phyloP scores from a whole-genome alignment of 2,329 filamentous ascomycete species.

The Talaromyces sp. region DNA sequence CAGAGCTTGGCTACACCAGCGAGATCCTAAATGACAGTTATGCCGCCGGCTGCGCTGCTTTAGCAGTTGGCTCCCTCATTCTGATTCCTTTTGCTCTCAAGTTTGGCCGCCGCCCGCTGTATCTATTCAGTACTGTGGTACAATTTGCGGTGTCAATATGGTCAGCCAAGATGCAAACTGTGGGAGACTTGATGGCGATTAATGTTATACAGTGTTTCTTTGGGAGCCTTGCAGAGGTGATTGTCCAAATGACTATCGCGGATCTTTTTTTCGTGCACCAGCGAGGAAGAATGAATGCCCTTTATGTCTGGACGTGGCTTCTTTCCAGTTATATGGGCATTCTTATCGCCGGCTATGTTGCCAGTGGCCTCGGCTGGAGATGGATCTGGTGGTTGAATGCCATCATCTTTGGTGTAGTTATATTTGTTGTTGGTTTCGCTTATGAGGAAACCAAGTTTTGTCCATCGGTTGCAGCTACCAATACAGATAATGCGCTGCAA shows the following conservation, averaged over 20 bases:
- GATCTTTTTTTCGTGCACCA: conserved; percentile 52
- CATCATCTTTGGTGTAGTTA: conserved; percentile 38
- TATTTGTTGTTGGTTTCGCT: conserved; percentile 43
- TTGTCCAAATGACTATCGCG: conserved; percentile 49
- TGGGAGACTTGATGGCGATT: conserved; percentile 43
- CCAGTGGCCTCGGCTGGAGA: conserved; percentile 46
- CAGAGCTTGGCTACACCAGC: conserved; percentile 44
- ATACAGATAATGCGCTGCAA: neutral
- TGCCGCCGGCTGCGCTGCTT: conserved; percentile 43
- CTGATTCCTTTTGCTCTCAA: conserved; percentile 48
- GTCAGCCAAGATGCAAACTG: conserved; percentile 44
- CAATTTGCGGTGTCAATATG: conserved; percentile 41
- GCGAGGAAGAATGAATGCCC: conserved; percentile 46
- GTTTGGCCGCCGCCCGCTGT: conserved; percentile 46
- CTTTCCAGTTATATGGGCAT: conserved; percentile 25
- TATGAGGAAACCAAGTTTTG: conserved; percentile 45
- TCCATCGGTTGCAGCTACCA: neutral
- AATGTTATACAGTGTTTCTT: conserved; percentile 45
- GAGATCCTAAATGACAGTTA: conserved; percentile 45
- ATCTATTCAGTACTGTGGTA: conserved; percentile 41
- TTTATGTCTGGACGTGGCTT: conserved; percentile 41
- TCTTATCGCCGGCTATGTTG: conserved; percentile 33
- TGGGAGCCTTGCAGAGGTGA: conserved; percentile 43
- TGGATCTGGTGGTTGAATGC: conserved; percentile 50
- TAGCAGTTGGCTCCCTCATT: conserved; percentile 43